These are phyloP conservation scores for Aspergillus sp. DNA, from an alignment of 2,329 filamentous ascomycete genomes.

Conservation along the genomic window DNA sequence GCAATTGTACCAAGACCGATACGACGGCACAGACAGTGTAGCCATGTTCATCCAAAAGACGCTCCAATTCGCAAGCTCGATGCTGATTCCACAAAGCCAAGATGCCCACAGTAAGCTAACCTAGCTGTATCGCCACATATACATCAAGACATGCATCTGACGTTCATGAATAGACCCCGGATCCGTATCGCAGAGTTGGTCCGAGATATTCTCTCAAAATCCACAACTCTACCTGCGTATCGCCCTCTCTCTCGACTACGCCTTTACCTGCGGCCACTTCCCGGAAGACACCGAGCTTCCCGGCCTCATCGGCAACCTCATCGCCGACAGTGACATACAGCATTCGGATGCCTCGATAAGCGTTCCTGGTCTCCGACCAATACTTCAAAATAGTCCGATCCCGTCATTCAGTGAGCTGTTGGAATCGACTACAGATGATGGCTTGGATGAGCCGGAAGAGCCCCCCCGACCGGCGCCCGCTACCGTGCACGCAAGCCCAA, in stretches of 20 bases:
- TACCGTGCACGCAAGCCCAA: not conserved
- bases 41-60: constrained; percentile 5
- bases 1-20: constrained; percentile 5
- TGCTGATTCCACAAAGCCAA: not conserved
- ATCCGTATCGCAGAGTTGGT: constrained; percentile 1
- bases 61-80: not conserved
- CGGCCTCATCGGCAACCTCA: not conserved
- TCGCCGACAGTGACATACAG: not conserved
- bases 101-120: not conserved
- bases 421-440: not conserved
- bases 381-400: not conserved
- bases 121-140: not conserved
- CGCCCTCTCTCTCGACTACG: not conserved
- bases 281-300: not conserved
- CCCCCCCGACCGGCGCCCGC: not conserved
- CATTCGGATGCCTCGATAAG: not conserved
- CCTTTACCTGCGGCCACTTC: constrained; percentile 2
- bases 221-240: constrained; percentile 1
- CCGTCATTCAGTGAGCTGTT: not conserved
- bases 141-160: not conserved
- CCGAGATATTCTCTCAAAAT: not conserved
- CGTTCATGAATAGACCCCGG: not conserved
- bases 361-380: not conserved
- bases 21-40: constrained; percentile 5
- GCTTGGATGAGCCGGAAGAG: not conserved